Base-by-base conservation (phyloP, 192 early-diverging fungal species). In the Coemansia sp. region DNA sequence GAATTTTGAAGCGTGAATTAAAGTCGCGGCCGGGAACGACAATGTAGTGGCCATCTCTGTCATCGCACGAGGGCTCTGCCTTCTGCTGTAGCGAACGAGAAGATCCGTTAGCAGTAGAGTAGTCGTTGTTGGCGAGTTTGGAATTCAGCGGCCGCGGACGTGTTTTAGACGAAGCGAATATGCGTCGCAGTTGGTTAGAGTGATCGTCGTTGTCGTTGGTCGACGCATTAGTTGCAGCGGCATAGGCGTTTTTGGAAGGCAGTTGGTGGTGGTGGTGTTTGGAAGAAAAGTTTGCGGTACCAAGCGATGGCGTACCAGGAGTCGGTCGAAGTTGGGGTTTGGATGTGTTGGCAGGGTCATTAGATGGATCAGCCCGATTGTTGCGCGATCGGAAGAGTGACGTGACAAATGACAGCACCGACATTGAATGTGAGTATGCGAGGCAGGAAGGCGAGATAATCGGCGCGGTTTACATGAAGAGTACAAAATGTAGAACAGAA, bases 41-140 rank as follows among this genome's bases (percentile, higher is more conserved):
- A 79, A 93, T 90, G 63, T 91, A 97, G 80, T 95, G 92, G 3
- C 95, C 95, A n/a, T 97, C 93, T 61, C 92, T 90, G 74, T 95
- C 94, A 68, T 94, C 93, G 75, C 89, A 91, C 12, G 76, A 74
- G 55, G 65, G 81, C 70, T 77, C 70, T 12, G 77, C 70, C 70
- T 82, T 82, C 74, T 82, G 79, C 58, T 76, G 80, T 59, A 50
- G 45, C 52, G 48, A 65, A 37, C 66, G 67, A 52, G 64, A 39
- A 36, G 39, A 45, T n/a, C 9, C 53, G 38, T 55, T 43, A 2
- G 33, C 53, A 39, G 57, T 62, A 7, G 61, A 23, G 28, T 37
- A 14, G 14, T 41, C 21, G 12, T 36, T 38, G 11, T 18, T 33
- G n/a, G 36, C 53, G 53, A 62, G 52, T 71, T 74, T 75, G 34